Evolutionary conservation across 257 asterid genomes (phyloP).

Genomic region (Solanum piurae): DNA sequence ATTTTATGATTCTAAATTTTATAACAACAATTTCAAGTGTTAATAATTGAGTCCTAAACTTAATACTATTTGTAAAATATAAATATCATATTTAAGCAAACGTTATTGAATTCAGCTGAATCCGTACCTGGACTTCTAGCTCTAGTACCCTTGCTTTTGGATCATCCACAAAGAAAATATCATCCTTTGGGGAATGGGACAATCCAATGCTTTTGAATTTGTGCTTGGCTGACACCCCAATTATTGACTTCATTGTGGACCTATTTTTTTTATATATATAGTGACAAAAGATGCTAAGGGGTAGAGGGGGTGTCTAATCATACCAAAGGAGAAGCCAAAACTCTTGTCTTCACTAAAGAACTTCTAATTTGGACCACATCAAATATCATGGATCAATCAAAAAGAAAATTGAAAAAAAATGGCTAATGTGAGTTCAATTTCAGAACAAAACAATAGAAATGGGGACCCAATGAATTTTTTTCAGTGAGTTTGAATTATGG

Average conservation of each 20-base stretch:
- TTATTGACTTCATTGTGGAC: constrained; percentile 2
- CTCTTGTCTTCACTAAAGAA: neutral
- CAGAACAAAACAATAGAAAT: neutral
- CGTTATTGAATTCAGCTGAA: neutral
- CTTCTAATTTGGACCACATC: neutral
- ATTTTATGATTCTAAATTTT: neutral
- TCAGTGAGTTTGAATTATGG: neutral
- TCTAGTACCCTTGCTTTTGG: neutral
- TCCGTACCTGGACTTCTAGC: fast-evolving
- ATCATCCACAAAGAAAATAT: neutral
- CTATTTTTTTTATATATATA: neutral
- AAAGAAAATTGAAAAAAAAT: neutral
- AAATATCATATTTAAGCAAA: neutral
- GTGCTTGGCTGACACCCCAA: constrained; percentile 5
- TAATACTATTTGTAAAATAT: neutral
- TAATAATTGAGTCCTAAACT: fast-evolving
- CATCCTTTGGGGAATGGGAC: constrained; percentile 4
- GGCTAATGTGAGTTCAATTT: neutral
- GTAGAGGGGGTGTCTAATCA: neutral
- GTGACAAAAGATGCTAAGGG: neutral
- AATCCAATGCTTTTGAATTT: constrained; percentile 15
- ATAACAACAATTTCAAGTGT: neutral
- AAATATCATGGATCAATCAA: neutral
- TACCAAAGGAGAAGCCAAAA: neutral
- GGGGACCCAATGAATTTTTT: neutral